These are phyloP conservation scores for Abelmoschus esculentus DNA, from an alignment of 345 rosid genomes.

Conservation along the genomic window DNA sequence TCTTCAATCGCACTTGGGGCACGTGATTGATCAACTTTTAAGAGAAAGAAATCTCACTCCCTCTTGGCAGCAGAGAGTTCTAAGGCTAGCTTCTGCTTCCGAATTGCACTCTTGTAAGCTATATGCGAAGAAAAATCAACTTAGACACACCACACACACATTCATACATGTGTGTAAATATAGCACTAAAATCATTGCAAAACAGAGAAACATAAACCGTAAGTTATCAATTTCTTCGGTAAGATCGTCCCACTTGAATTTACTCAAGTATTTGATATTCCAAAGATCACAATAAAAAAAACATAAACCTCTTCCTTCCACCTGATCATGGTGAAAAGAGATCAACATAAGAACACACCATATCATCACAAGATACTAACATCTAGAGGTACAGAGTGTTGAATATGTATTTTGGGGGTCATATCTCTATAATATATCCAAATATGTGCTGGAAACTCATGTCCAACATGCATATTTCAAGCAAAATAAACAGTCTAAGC, in stretches of 20 bases:
- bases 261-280: slow-evolving; percentile 90
- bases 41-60: slow-evolving; percentile 75
- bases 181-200: neutral
- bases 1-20: slow-evolving; percentile 54
- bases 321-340: slow-evolving; percentile 31
- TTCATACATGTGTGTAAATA: neutral
- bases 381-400: neutral
- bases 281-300: slow-evolving; percentile 68
- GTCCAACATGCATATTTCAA: neutral
- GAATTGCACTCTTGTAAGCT: slow-evolving; percentile 72
- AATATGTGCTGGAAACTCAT: neutral
- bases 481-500: neutral
- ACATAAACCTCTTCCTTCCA: slow-evolving; percentile 82
- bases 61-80: slow-evolving; percentile 88
- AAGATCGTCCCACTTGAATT: slow-evolving; percentile 96
- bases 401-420: neutral
- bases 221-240: slow-evolving; percentile 72
- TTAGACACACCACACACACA: slow-evolving; percentile 8
- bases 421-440: neutral
- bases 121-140: slow-evolving; percentile 20
- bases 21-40: slow-evolving; percentile 66
- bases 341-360: neutral
- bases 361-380: neutral
- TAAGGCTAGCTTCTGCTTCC: slow-evolving; percentile 73
- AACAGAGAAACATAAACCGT: slow-evolving; percentile 1